Conservation (phyloP, 768 basidiomycete species). For the Coprinellus aureogranulatus region DNA sequence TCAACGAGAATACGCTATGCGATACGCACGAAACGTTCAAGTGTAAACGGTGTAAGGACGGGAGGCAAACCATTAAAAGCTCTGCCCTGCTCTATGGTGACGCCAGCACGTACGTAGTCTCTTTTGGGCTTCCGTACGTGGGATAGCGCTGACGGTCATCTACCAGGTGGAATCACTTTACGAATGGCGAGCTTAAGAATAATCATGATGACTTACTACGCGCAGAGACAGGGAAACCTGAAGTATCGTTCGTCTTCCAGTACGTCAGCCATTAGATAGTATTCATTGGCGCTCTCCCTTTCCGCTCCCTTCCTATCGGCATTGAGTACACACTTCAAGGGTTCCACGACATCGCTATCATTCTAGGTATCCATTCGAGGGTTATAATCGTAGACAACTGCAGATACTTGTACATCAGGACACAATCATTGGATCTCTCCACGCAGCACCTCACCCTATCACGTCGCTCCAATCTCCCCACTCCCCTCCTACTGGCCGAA, state of each 20-base stretch:
- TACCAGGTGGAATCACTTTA: conserved; percentile 98
- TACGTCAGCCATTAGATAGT: conserved; percentile 85
- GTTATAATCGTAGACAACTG: conserved; percentile 15
- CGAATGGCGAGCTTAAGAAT: conserved; percentile 79
- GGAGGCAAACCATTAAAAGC: conserved; percentile 78
- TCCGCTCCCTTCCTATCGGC: too few relatives aligned
- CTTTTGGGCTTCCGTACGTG: neutral
- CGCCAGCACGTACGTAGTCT: conserved; percentile 82
- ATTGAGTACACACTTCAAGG: too few relatives aligned
- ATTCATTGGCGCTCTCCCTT: conserved; percentile 2
- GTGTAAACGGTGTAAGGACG: conserved; percentile 86
- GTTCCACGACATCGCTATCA: neutral
- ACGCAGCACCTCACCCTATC: conserved; percentile 38
- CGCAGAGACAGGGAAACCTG: conserved; percentile 78
- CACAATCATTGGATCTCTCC: conserved; percentile 11
- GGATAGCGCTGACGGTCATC: neutral
- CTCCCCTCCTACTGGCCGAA: conserved; percentile 64
- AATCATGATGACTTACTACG: conserved; percentile 95
- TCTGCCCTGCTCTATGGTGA: conserved; percentile 92
- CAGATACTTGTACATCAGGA: conserved; percentile 14
- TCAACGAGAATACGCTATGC: conserved; percentile 81
- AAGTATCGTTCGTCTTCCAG: conserved; percentile 95
- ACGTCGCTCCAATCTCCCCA: conserved; percentile 76
- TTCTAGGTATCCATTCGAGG: neutral
- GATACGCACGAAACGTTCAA: conserved; percentile 99